phyloP scores from a whole-genome alignment of 352 stramenopile genomes.

The Globisporangium radiosum region DNA sequence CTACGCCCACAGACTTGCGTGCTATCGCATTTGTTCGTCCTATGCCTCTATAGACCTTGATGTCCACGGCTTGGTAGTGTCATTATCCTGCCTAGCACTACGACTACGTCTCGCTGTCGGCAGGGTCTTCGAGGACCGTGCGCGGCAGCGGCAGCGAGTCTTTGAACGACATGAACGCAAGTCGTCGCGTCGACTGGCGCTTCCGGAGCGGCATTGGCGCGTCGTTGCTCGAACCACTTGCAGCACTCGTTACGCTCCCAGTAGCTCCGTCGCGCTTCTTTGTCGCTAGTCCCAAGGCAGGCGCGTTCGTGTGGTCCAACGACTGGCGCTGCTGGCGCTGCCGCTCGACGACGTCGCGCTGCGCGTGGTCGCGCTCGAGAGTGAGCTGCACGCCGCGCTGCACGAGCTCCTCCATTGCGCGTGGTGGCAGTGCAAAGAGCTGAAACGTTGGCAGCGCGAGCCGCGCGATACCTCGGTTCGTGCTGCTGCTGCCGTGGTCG shows the following conservation, averaged over 20 bases:
- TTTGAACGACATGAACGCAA: conserved; percentile 9
- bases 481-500: conserved; percentile 14
- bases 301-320: conserved; percentile 12
- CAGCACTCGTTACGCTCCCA: background rate
- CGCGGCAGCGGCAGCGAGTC: background rate
- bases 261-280: conserved; percentile 17
- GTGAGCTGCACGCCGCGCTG: conserved; percentile 56
- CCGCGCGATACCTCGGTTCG: background rate
- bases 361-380: conserved; percentile 57
- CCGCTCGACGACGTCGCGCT: conserved; percentile 35
- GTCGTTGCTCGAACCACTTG: background rate
- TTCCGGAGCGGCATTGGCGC: background rate
- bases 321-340: conserved; percentile 30
- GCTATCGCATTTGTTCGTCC: too few species aligned
- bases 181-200: conserved; percentile 4
- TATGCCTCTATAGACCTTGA: too few species aligned
- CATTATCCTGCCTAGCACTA: background rate
- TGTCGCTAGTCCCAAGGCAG: background rate
- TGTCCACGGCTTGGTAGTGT: too few species aligned
- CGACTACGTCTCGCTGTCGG: background rate
- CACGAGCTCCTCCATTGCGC: conserved; percentile 55
- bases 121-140: conserved; percentile 3
- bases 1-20: too few species aligned
- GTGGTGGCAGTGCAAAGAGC: conserved; percentile 35
- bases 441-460: conserved; percentile 17